phyloP scores from a whole-genome alignment of 306 rosid species.

The Trifolium repens region DNA sequence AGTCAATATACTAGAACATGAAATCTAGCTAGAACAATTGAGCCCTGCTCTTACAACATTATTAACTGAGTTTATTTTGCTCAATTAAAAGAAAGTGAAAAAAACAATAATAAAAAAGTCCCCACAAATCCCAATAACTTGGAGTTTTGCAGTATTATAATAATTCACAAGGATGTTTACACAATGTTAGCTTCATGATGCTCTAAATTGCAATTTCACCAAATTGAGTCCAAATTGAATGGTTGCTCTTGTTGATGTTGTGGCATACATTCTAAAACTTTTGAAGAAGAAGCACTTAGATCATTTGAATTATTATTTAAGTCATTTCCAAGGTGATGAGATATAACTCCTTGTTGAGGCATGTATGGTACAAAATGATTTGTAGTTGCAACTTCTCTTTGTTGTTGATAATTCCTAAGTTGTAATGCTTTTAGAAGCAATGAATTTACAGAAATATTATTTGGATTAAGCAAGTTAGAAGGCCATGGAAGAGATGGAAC shows the following conservation, averaged over 20 bases:
- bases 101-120: constrained; percentile 8
- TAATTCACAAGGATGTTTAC: constrained; percentile 41
- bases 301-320: constrained; percentile 44
- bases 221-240: constrained; percentile 89
- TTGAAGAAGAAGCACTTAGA: constrained; percentile 65
- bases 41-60: constrained; percentile 21
- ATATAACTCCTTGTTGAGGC: constrained; percentile 46
- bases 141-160: neutral
- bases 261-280: constrained; percentile 58
- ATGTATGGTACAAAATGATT: constrained; percentile 43
- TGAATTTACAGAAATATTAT: constrained; percentile 63
- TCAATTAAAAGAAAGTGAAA: neutral
- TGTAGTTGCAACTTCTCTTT: constrained; percentile 43
- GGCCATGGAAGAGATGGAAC: constrained; percentile 63
- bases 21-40: constrained; percentile 27
- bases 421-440: constrained; percentile 91
- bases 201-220: constrained; percentile 54
- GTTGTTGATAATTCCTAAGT: constrained; percentile 65
- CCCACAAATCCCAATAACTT: constrained; percentile 29
- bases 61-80: constrained; percentile 26
- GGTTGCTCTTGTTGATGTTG: constrained; percentile 76
- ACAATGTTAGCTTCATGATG: constrained; percentile 42
- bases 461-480: constrained; percentile 57
- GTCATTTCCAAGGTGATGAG: constrained; percentile 50
- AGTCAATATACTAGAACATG: neutral